Conservation (phyloP, 2,329 filamentous ascomycete genomes). For the Fusarium multiceps region DNA sequence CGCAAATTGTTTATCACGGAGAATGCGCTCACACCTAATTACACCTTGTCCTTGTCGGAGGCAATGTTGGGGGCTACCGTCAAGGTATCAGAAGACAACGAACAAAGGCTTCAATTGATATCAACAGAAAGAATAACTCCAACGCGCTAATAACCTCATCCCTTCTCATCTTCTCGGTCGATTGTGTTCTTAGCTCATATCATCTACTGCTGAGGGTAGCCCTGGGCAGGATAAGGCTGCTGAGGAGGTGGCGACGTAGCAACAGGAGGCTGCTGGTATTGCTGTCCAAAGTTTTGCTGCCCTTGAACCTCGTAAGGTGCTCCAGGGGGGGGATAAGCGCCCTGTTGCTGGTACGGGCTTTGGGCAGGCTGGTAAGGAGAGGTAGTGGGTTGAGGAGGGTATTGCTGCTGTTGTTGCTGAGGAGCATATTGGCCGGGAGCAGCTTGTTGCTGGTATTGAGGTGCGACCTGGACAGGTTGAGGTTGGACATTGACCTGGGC, state of each 20-base stretch:
- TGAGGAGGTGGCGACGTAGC: constrained; percentile 37
- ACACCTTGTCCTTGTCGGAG: no score
- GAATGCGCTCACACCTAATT: no score
- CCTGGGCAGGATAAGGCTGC: constrained; percentile 24
- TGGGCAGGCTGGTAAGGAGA: constrained; percentile 38
- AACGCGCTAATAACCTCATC: not conserved
- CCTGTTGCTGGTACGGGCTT: constrained; percentile 47
- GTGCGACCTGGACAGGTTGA: constrained; percentile 24
- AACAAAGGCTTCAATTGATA: no score
- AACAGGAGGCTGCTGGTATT: constrained; percentile 2
- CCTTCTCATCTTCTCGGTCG: not conserved
- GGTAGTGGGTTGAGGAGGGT: constrained; percentile 24
- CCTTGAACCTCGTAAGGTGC: constrained; percentile 36
- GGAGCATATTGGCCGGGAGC: constrained; percentile 18
- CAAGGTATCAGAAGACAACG: no score
- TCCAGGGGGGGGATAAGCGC: constrained; percentile 42
- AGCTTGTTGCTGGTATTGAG: constrained; percentile 40
- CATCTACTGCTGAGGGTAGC: constrained; percentile 12
- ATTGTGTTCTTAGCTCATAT: no score
- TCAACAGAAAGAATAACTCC: constrained; percentile 2
- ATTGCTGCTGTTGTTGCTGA: constrained; percentile 27
- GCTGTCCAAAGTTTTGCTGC: constrained; percentile 33
- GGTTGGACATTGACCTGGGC: constrained; percentile 39
- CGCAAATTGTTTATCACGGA: no score
- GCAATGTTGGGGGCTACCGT: no score